These are phyloP conservation scores for Neurospora sp. DNA, from an alignment of 495 filamentous ascomycete species.

Conservation along the genomic window DNA sequence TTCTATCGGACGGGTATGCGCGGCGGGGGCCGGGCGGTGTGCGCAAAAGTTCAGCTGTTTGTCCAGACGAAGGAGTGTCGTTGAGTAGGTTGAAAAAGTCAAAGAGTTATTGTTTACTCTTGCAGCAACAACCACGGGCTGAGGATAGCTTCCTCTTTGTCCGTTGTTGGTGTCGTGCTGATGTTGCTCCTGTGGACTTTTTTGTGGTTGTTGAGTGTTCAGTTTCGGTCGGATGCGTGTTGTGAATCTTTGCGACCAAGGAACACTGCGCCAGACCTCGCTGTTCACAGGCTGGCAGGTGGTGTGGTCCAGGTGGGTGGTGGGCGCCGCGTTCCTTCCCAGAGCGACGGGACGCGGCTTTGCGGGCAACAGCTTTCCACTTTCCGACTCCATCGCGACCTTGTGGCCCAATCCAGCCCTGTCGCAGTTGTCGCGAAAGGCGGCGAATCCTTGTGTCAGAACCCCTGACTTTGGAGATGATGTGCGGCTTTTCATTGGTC, in stretches of 20 bases:
- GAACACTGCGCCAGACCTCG: neutral
- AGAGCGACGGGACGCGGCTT: neutral
- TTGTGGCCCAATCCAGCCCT: constrained; percentile 3
- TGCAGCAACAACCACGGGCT: neutral
- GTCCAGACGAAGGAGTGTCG: neutral
- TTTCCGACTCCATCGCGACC: neutral
- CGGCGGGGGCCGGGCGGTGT: neutral
- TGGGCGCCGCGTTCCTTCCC: neutral
- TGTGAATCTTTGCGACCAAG: neutral
- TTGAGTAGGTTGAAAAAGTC: neutral
- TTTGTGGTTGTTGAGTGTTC: neutral
- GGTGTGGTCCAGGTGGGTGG: neutral
- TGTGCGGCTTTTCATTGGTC: neutral
- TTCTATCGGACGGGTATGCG: neutral
- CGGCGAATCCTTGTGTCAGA: constrained; percentile 8
- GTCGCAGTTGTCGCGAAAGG: constrained; percentile 11
- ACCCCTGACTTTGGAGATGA: constrained; percentile 4
- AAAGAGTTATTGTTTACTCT: neutral
- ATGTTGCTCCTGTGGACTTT: neutral
- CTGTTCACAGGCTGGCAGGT: neutral
- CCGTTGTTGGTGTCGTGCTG: neutral
- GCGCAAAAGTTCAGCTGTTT: neutral
- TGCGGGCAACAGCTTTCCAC: neutral
- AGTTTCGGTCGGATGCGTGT: neutral
- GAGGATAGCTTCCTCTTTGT: neutral